A percentile compares a stretch with the other conserved stretches of the same genome.
Evolutionary conservation across 2,329 filamentous ascomycete genomes (phyloP).

Genomic region (Chalaropsis thielavioides): DNA sequence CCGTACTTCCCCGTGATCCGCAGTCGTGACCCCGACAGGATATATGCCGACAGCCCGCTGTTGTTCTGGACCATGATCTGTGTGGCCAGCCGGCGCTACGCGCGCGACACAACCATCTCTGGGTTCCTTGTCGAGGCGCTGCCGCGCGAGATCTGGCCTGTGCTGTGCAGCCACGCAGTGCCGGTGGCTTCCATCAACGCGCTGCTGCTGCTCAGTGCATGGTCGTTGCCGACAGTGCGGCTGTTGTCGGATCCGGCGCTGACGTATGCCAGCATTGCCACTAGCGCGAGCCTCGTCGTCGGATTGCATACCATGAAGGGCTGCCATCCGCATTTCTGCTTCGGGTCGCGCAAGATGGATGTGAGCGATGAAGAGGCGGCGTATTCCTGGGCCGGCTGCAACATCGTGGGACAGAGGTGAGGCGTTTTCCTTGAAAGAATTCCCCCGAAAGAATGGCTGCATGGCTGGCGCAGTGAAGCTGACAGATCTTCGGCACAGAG

Average conservation of each 20-base stretch:
- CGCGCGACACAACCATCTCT: constrained; percentile 30
- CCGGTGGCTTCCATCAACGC: constrained; percentile 37
- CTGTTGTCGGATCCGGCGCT: constrained; percentile 38
- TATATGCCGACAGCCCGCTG: constrained; percentile 33
- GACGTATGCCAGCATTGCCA: constrained; percentile 32
- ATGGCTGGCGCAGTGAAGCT: constrained; percentile 17
- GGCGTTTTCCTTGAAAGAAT: constrained; percentile 3
- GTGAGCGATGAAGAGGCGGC: constrained; percentile 38
- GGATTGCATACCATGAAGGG: constrained; percentile 40
- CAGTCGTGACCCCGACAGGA: constrained; percentile 35
- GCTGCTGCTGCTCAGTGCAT: constrained; percentile 36
- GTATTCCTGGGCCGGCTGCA: constrained; percentile 39
- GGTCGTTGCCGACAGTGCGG: constrained; percentile 37
- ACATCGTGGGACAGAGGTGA: constrained; percentile 37
- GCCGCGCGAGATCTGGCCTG: constrained; percentile 31
- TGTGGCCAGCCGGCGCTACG: constrained; percentile 36
- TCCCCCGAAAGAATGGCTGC: background rate
- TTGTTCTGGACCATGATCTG: constrained; percentile 43
- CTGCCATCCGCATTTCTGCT: constrained; percentile 34
- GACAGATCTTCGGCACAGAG: constrained; percentile 21
- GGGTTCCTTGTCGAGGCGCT: constrained; percentile 34
- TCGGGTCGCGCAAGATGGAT: constrained; percentile 30
- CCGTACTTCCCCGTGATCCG: constrained; percentile 38
- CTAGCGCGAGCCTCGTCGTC: constrained; percentile 34
- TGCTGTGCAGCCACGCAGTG: constrained; percentile 31